Evolutionary conservation across 768 basidiomycete genomes (phyloP), one percentile per base, ranked within the genome.

Genomic region (Tricholoma furcatifolium): DNA sequence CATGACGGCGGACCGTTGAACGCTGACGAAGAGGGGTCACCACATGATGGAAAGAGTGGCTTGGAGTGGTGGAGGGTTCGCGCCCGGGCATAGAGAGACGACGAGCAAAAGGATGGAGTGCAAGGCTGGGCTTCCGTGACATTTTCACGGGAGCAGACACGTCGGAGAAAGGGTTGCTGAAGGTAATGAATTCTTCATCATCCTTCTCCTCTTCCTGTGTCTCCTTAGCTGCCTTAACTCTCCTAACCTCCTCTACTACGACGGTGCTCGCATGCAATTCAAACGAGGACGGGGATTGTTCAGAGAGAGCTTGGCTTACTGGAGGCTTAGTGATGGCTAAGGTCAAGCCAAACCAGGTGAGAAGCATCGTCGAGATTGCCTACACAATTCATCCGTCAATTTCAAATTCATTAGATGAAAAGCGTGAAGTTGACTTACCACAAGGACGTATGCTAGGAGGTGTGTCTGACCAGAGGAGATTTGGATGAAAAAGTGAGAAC

Each of bases 101-200:
- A 9, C 57, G 50, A 24, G 45, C 50, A 15, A 54, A 47, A 4
- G 57, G 53, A 9, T 36, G 39, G 0, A 57, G 46, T 21, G 56
- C 49, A 11, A 43, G 44, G 31, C 43, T 51, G 15, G 40, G 53
- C 9, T 27, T 31, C 20, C 20, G 34, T 0, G 43, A 41, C 15
- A 43, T 11, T 32, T 47, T 57, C 9, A 56, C 55, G 2, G 56
- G 46, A 14, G 49, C 31, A 24, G 27, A 2, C 10, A 48, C 40
- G 18, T 54, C 42, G 11, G 56, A 18, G 24, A 54, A 54, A 10
- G 43, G 53, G 17, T 54, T 47, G 15, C 6, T 10, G n/a, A 42
- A 47, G 12, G 41, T 47, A 11, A 47, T 30, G 20, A 30, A 47
- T 32, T 23, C 38, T 15, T 6, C 15, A 24, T 41, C n/a, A 14